These are phyloP conservation scores for Lophiotrema nucula DNA, from an alignment of 495 filamentous ascomycete genomes.

Conservation along the genomic window DNA sequence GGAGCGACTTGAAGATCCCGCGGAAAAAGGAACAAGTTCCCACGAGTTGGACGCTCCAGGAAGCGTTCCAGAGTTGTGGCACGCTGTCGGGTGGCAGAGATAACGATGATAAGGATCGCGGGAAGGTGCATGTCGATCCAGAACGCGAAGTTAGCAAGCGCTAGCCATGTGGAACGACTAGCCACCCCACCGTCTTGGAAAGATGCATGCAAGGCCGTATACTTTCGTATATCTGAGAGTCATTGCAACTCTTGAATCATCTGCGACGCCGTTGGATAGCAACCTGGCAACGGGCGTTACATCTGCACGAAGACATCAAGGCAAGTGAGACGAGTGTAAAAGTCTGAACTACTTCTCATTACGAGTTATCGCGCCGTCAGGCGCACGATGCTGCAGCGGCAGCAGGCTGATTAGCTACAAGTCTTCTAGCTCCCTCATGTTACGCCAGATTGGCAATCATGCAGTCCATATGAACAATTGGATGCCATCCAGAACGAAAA, in stretches of 20 bases:
- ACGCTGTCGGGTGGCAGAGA: neutral
- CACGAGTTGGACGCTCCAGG: no score
- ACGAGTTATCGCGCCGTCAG: constrained; percentile 10
- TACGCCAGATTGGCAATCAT: constrained; percentile 1
- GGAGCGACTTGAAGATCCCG: neutral
- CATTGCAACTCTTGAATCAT: no score
- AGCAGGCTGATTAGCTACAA: constrained; percentile 20
- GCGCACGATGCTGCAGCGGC: neutral
- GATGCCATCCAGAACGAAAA: constrained; percentile 1
- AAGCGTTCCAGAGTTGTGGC: neutral
- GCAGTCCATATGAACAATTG: constrained; percentile 6
- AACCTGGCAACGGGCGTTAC: no score
- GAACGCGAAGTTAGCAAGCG: no score
- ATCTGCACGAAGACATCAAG: no score
- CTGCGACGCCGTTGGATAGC: no score
- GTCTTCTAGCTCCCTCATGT: neutral
- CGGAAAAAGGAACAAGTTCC: neutral
- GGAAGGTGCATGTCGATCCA: neutral
- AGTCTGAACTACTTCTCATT: no score
- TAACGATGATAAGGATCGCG: neutral
- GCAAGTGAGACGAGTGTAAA: no score
- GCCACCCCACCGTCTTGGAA: no score
- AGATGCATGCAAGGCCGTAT: no score
- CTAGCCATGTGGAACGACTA: no score
- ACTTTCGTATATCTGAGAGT: no score